Evolutionary conservation across 192 early-diverging fungal genomes (phyloP), one percentile per base, ranked within the genome.

Genomic region (Mortierella alpina): DNA sequence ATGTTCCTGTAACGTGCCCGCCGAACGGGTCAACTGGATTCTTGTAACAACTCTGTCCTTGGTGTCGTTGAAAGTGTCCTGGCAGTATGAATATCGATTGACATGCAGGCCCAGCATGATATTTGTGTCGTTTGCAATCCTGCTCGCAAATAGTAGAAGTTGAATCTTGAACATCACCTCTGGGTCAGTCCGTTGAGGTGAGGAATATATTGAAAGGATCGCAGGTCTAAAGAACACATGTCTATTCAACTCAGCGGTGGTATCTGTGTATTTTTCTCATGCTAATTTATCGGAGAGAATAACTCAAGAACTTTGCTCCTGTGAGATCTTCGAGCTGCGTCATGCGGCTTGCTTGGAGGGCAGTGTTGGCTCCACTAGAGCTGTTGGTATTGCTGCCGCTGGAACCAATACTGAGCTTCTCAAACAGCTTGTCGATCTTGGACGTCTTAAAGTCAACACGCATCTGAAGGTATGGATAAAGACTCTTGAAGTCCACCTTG

Each of bases 391-490:
- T 40, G 8, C 69, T 53, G 17, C 44, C 31, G 5, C 23, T 31
- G n/a, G 31, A 40, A 7, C 41, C 48, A 22, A 68, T 2, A 42
- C 72, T 72, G 13, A 80, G 54, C 22, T 80, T 80, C 59, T 80
- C 89, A 18, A 92, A 72, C 12, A 92, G 53, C 45, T 84, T 83
- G 56, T 89, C 89, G 17, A 92, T 84, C 57, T 85, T 88, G 45
- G 88, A 86, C 2, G 89, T 87, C 79, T 90, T 89, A 79, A 89
- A 96, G 73, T 99, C 97, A n/a, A 91, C 91, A 47, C 97, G 89
- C 86, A 91, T 92, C 70, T 90, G 89, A 47, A 99, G 88, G 79
- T 95, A 97, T n/a, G 93, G 93, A 65, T 92, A 90, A n/a, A 99
- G 75, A 11, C 91, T 87, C 54, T 86, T 82, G n/a, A 90, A 83